Percentiles rank a stretch among this genome's conserved stretches.
These are phyloP conservation scores for Elaphomyces granulatus DNA, from an alignment of 495 filamentous ascomycete genomes.

Conservation along the genomic window DNA sequence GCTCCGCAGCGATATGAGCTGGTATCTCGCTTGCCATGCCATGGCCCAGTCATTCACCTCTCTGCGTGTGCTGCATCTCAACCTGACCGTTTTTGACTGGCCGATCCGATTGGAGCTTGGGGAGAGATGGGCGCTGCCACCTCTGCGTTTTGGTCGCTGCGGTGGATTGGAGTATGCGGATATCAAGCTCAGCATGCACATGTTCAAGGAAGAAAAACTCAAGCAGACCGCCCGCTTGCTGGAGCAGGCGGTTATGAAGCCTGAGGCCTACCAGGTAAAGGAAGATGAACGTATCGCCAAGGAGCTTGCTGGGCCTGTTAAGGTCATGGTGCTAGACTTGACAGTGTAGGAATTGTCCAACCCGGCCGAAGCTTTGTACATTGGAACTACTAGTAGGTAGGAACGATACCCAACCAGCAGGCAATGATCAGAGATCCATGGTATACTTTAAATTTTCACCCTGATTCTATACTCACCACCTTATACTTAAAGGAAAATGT, in stretches of 20 bases:
- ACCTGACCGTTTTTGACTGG: slow-evolving; percentile 10
- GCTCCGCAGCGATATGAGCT: slow-evolving; percentile 12
- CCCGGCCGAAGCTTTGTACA: too few species aligned
- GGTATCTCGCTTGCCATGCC: slow-evolving; percentile 8
- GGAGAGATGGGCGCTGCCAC: slow-evolving; percentile 12
- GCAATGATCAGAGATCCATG: too few species aligned
- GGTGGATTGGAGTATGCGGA: slow-evolving; percentile 6
- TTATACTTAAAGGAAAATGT: too few species aligned
- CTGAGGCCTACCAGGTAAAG: slow-evolving; percentile 4
- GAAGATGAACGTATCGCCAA: slow-evolving; percentile 11
- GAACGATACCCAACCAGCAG: too few species aligned
- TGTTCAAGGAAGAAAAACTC: slow-evolving; percentile 4
- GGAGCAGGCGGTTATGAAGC: slow-evolving; percentile 11
- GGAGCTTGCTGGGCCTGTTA: slow-evolving; percentile 5
- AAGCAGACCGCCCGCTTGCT: slow-evolving; percentile 3
- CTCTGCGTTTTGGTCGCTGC: slow-evolving; percentile 5
- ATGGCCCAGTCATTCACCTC: slow-evolving; percentile 3
- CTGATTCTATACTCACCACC: too few species aligned
- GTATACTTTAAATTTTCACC: too few species aligned
- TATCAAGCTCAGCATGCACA: slow-evolving; percentile 5
- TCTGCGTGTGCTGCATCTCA: slow-evolving; percentile 11
- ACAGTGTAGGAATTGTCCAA: too few species aligned
- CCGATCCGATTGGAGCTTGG: slow-evolving; percentile 10
- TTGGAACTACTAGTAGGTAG: too few species aligned
- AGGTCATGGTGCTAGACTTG: too few species aligned